These are phyloP conservation scores for Talaromyces rugulosus DNA, from an alignment of 2,329 filamentous ascomycete species.

Conservation along the genomic window DNA sequence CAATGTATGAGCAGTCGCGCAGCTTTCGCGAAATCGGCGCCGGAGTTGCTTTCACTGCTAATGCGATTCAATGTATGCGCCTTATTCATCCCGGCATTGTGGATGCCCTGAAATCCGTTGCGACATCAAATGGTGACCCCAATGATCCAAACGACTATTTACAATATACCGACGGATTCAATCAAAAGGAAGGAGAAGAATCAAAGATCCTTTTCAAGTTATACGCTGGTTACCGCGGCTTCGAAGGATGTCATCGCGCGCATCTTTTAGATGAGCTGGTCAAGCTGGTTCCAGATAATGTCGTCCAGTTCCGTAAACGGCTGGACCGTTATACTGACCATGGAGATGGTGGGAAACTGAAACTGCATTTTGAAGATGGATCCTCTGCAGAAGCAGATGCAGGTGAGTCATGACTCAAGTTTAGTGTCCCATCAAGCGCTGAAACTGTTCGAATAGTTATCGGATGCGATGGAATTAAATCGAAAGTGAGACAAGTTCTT, in stretches of 20 bases:
- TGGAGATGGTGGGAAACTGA: slow-evolving; percentile 15
- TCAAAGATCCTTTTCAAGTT: slow-evolving; percentile 24
- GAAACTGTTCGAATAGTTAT: slow-evolving; percentile 20
- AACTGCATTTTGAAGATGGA: slow-evolving; percentile 30
- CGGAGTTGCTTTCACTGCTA: slow-evolving; percentile 54
- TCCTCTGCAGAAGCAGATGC: slow-evolving; percentile 24
- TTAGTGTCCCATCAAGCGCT: neutral
- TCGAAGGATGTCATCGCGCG: slow-evolving; percentile 30
- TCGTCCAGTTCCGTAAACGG: slow-evolving; percentile 30
- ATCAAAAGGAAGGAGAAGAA: slow-evolving; percentile 15
- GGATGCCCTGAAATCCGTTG: slow-evolving; percentile 26
- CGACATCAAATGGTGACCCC: slow-evolving; percentile 28
- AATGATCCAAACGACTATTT: slow-evolving; percentile 10
- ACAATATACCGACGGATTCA: slow-evolving; percentile 19
- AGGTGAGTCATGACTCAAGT: slow-evolving; percentile 17
- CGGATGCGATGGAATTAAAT: slow-evolving; percentile 36
- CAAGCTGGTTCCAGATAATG: slow-evolving; percentile 22
- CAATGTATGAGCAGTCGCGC: slow-evolving; percentile 54
- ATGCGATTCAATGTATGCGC: slow-evolving; percentile 53
- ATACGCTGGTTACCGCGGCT: slow-evolving; percentile 27
- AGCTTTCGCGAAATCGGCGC: slow-evolving; percentile 57
- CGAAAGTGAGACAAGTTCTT: slow-evolving; percentile 25
- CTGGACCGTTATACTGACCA: slow-evolving; percentile 18
- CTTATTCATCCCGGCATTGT: slow-evolving; percentile 44
- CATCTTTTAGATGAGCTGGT: slow-evolving; percentile 32